Evolutionary conservation across 2,329 filamentous ascomycete species (phyloP).

Genomic region (Aspergillus pseudoviridinutans): DNA sequence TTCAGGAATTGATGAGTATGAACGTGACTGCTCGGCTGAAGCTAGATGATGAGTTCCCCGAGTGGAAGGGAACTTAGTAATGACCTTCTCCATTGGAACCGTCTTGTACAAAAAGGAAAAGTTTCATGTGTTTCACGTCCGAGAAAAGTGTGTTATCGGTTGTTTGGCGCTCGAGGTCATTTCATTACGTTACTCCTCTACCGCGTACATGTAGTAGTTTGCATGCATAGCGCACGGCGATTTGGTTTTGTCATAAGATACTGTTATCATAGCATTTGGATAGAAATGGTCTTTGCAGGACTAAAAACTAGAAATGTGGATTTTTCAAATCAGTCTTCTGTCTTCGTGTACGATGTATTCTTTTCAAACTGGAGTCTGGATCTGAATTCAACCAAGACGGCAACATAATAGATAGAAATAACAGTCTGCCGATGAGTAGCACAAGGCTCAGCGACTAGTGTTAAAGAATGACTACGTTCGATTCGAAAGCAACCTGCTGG

Average conservation of each 20-base stretch:
- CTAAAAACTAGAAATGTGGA: neutral
- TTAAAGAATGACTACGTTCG: conserved; percentile 21
- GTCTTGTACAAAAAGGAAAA: neutral
- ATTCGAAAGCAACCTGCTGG: conserved; percentile 29
- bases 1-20: conserved; percentile 97
- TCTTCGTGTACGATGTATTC: neutral
- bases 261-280: neutral
- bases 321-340: neutral
- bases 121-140: neutral
- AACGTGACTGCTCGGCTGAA: conserved; percentile 93
- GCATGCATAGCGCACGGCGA: conserved; percentile 23
- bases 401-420: neutral
- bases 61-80: conserved; percentile 33
- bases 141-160: neutral
- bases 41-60: conserved; percentile 88
- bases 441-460: neutral
- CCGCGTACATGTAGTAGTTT: conserved; percentile 12
- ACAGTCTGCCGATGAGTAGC: neutral
- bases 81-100: neutral
- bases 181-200: neutral
- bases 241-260: conserved; percentile 2
- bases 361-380: neutral
- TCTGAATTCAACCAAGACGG: neutral
- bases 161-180: conserved; percentile 4
- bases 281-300: neutral